Evolutionary conservation across 2,329 filamentous ascomycete species (phyloP).

Genomic region (Colletotrichum theobromicola): DNA sequence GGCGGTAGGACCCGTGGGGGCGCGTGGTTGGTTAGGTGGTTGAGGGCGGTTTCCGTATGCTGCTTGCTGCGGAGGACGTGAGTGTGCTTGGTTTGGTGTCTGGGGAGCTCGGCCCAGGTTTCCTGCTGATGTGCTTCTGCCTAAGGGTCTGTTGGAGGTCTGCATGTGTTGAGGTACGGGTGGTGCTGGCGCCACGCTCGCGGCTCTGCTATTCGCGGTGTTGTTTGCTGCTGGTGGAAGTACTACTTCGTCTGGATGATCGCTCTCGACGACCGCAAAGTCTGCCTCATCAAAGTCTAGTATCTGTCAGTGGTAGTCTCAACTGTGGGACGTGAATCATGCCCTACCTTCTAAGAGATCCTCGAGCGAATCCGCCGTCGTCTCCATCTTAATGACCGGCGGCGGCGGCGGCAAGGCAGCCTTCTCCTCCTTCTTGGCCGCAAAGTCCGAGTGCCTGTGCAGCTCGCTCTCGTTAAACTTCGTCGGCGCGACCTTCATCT

Average conservation of each 20-base stretch:
- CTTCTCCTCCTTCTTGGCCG: constrained; percentile 58
- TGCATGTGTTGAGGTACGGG: constrained; percentile 37
- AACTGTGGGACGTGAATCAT: background rate
- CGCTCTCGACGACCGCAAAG: constrained; percentile 72
- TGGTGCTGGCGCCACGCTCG: constrained; percentile 28
- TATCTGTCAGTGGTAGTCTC: background rate
- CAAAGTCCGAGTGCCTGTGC: constrained; percentile 81
- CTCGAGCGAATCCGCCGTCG: constrained; percentile 53
- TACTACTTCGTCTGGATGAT: constrained; percentile 78
- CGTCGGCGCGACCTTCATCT: constrained; percentile 79
- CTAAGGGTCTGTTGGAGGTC: constrained; percentile 38
- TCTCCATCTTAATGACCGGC: constrained; percentile 32
- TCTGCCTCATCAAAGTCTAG: constrained; percentile 77
- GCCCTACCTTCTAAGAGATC: constrained; percentile 54
- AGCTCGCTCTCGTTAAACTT: constrained; percentile 82
- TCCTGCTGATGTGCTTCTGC: constrained; percentile 32
- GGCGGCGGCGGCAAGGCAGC: constrained; percentile 12
- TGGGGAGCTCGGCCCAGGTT: constrained; percentile 35
- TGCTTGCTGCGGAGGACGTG: constrained; percentile 26
- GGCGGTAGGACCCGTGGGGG: constrained; percentile 18
- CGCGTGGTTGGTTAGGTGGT: constrained; percentile 25
- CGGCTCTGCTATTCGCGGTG: constrained; percentile 23
- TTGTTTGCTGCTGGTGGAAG: constrained; percentile 48
- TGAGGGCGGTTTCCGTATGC: constrained; percentile 25
- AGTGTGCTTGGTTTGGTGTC: constrained; percentile 36